phyloP scores from a whole-genome alignment of 495 filamentous ascomycete species.

The Trichoderma parareesei region DNA sequence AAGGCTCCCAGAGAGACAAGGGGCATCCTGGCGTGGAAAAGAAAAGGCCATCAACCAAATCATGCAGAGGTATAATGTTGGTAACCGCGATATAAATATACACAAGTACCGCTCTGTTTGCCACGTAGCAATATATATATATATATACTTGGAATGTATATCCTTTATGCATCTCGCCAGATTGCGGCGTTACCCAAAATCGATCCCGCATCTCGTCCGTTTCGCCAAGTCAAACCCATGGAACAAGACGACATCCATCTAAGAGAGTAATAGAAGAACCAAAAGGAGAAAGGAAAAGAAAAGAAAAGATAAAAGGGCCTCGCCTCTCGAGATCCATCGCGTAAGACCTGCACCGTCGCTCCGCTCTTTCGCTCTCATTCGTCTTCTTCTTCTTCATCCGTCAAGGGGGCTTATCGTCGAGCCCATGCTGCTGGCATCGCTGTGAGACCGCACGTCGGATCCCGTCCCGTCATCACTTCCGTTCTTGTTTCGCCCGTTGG shows the following conservation, averaged over 20 bases:
- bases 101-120: too few species aligned
- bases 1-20: background rate
- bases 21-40: background rate
- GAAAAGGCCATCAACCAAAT: too few species aligned
- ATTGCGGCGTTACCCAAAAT: background rate
- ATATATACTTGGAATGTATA: background rate
- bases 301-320: background rate
- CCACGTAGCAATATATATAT: too few species aligned
- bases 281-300: too few species aligned
- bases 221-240: conserved; percentile 1
- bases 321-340: background rate
- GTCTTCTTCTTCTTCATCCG: background rate
- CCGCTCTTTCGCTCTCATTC: background rate
- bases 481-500: conserved; percentile 12
- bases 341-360: background rate
- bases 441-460: conserved; percentile 19
- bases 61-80: too few species aligned
- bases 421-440: conserved; percentile 23
- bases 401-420: conserved; percentile 9
- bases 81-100: too few species aligned
- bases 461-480: conserved; percentile 24
- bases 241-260: background rate
- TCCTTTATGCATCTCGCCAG: background rate
- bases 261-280: background rate
- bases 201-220: background rate